Evolutionary conservation across 805 yeast species (phyloP), one percentile per base, ranked within the genome.

Genomic region (Komagataella mondaviorum): DNA sequence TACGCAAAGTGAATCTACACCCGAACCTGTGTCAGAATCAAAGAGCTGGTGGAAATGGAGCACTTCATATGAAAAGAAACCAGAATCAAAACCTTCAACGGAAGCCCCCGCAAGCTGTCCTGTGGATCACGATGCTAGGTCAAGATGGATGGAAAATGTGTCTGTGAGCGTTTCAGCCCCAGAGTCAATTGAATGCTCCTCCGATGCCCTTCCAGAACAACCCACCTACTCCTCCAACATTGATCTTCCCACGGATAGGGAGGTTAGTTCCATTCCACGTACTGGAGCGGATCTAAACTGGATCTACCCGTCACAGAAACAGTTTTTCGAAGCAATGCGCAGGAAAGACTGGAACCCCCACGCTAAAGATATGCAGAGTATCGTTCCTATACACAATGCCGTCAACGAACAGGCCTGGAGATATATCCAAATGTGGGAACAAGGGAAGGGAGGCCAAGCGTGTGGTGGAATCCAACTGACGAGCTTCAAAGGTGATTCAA

Each of bases 251-350:
- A 76, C 76, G n/a, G 87, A 83, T 1, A 71, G 96, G 54, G 91
- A 83, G 58, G 67, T 85, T 3, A 81, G 90, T 7, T 77, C 95
- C 2, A 90, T 90, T 46, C 97, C 96, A 48, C 70, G 96, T 50
- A 84, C 95, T 1, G 83, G 78, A 3, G 61, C 77, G 1, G 72
- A 72, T 14, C 59, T 73, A 0, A 85, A 90, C 68, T 91, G 99
- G 99, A 75, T 91, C 1, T 91, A 91, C 63, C 99, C 99, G 6
- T 87, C 96, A 3, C 95, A 91, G 63, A 86, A 87, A 63, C 97
- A 91, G 71, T 91, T 91, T 62, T 91, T 72, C 64, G 93, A 88
- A 53, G 96, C 97, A 7, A 93, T 91, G 98, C 72, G 78, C 57
- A 77, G 98, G 49, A 91, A 91, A 61, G 78, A 87, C 52, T 88